A percentile compares a stretch with the other conserved stretches of the same genome.
phyloP scores from a whole-genome alignment of 306 rosid species.

The Dalbergia cultrata region DNA sequence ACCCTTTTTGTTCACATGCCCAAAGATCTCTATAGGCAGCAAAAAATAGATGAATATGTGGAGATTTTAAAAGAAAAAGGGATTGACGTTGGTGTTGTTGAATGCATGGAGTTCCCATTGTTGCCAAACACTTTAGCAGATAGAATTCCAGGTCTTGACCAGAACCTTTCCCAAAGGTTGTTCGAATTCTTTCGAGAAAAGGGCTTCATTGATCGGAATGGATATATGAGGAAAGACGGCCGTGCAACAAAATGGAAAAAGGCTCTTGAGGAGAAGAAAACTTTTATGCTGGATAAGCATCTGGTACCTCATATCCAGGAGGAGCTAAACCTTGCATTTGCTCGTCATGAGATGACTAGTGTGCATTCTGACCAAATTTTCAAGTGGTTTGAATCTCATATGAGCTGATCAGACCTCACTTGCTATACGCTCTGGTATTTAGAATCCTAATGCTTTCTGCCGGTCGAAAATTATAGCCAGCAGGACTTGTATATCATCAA shows the following conservation, averaged over 20 bases:
- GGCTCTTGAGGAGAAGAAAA: constrained; percentile 61
- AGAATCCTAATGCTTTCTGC: constrained; percentile 4
- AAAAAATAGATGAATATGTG: constrained; percentile 65
- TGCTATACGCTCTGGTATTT: constrained; percentile 1
- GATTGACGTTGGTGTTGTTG: constrained; percentile 73
- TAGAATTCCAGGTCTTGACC: constrained; percentile 81
- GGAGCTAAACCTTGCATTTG: constrained; percentile 93
- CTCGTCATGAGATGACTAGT: constrained; percentile 90
- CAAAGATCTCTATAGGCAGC: constrained; percentile 75
- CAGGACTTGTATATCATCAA: constrained; percentile 16
- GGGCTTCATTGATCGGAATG: constrained; percentile 79
- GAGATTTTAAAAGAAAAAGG: constrained; percentile 69
- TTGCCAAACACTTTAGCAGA: constrained; percentile 64
- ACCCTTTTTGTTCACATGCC: constrained; percentile 96
- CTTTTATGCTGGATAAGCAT: constrained; percentile 48
- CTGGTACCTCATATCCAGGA: constrained; percentile 78
- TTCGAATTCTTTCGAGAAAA: constrained; percentile 67
- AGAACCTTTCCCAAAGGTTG: constrained; percentile 60
- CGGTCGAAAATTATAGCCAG: constrained; percentile 28
- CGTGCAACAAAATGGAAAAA: constrained; percentile 70
- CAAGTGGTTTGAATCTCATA: constrained; percentile 81
- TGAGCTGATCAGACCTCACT: constrained; percentile 51
- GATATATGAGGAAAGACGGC: constrained; percentile 84
- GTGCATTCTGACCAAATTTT: constrained; percentile 71
- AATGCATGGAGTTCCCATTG: constrained; percentile 83